A percentile compares a stretch with the other conserved stretches of the same genome.
phyloP scores from a whole-genome alignment of 768 basidiomycete genomes.

The Rhodotorula diobovata region DNA sequence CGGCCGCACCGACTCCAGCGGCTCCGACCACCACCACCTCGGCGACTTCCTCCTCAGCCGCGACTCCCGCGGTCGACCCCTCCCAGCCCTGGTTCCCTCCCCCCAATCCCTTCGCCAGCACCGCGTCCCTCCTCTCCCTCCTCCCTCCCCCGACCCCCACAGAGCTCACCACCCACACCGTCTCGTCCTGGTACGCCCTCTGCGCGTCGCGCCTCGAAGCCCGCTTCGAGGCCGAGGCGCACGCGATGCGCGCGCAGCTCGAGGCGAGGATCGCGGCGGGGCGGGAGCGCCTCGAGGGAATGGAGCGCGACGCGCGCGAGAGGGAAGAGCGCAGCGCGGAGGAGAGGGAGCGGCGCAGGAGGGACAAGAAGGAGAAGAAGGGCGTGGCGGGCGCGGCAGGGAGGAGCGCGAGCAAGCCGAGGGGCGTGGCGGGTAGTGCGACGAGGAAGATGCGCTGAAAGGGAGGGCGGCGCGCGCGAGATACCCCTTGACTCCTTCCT shows the following conservation, averaged over 20 bases:
- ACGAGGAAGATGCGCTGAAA: constrained; percentile 7
- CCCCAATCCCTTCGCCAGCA: constrained; percentile 9
- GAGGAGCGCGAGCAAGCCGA: not conserved
- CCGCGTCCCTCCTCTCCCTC: constrained; percentile 1
- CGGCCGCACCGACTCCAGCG: not conserved
- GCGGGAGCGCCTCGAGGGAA: not conserved
- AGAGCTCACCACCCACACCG: constrained; percentile 10
- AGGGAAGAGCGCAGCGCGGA: not conserved
- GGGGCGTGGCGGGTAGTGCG: not conserved
- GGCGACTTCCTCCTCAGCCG: not conserved
- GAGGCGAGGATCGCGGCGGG: constrained; percentile 1
- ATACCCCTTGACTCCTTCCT: not conserved
- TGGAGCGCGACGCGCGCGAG: constrained; percentile 14
- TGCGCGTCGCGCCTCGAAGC: not conserved
- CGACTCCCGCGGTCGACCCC: not conserved
- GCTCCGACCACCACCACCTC: not conserved
- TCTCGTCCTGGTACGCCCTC: constrained; percentile 10
- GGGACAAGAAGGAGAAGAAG: not conserved
- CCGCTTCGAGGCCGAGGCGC: not conserved
- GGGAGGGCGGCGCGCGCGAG: not conserved
- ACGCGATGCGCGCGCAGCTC: not conserved
- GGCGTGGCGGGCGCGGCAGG: not conserved
- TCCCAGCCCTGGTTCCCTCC: not conserved
- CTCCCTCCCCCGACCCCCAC: constrained; percentile 5
- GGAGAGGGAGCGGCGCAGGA: not conserved